Base-by-base conservation (phyloP, 306 rosid species). In the Acacia confusa region DNA sequence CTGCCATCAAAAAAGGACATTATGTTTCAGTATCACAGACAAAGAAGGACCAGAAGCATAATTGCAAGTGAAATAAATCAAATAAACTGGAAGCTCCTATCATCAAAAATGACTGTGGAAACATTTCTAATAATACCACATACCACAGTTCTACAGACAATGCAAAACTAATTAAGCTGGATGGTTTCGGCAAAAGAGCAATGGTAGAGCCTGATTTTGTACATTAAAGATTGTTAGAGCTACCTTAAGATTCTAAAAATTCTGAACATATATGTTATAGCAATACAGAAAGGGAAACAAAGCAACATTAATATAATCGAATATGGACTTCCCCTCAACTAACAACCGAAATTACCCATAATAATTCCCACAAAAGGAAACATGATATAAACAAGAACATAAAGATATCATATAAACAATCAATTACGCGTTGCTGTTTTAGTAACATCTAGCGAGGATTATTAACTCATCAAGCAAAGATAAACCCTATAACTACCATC, bases 1-100 rank as follows among this genome's bases (percentile, higher is more conserved):
- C 78, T 32, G 52, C 76, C 17, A 58, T 5, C 28, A 14, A 70
- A 70, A 58, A 79, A 50, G 78, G 70, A n/a, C 76, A 66, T 70
- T 11, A 75, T 70, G 57, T 47, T 73, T 44, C 50, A 14, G 14
- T 19, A 60, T 24, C 15, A 53, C 16, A 41, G 8, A 76, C 13
- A 28, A 20, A 52, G 15, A 41, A 24, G 53, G 47, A 65, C 52
- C 57, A 69, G 12, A 66, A 25, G 50, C 28, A 72, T 72, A 81
- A 58, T 17, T 58, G 32, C 25, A 43, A 64, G 55, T 52, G 41
- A 50, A 32, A 25, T n/a, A 55, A 71, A 44, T 74, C 72, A 60
- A 27, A 17, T 34, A 48, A 77, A 32, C 40, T 38, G 19, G 76
- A 74, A 36, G 50, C 38, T 36, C 58, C 44, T 20, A 36, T 8